phyloP scores from a whole-genome alignment of 176 grass and related monocot species.

The Oryza glumipatula region DNA sequence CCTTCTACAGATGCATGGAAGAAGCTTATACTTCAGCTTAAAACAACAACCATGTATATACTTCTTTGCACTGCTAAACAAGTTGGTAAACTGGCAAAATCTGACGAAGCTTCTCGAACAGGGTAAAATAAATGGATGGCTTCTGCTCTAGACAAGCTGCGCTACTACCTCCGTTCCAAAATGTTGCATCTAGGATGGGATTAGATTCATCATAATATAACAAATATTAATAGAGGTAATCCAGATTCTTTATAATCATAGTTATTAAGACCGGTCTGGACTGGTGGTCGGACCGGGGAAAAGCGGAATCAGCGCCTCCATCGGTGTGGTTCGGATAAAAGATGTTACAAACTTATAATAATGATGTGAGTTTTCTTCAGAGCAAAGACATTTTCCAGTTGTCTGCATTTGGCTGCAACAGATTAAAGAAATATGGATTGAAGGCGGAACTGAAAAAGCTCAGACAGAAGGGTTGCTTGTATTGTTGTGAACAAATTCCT shows the following conservation, averaged over 20 bases:
- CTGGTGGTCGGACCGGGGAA: no score
- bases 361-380: slow-evolving; percentile 31
- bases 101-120: neutral
- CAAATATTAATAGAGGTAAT: no score
- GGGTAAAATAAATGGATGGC: neutral
- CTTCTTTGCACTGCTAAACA: neutral
- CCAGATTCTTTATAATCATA: no score
- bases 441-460: neutral
- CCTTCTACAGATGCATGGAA: neutral
- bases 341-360: no score
- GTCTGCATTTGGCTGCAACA: slow-evolving; percentile 27
- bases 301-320: no score
- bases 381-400: slow-evolving; percentile 21
- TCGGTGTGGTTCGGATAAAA: no score
- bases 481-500: slow-evolving; percentile 34
- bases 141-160: neutral
- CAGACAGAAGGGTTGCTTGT: slow-evolving; percentile 23
- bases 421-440: neutral
- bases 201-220: no score
- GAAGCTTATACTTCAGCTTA: neutral
- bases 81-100: neutral
- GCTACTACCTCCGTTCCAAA: no score
- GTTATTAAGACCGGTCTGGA: no score
- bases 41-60: neutral
- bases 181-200: no score